A percentile compares a stretch with the other conserved stretches of the same genome.
Conservation (phyloP, 176 grass and related monocot genomes). For the Hyparrhenia diplandra region DNA sequence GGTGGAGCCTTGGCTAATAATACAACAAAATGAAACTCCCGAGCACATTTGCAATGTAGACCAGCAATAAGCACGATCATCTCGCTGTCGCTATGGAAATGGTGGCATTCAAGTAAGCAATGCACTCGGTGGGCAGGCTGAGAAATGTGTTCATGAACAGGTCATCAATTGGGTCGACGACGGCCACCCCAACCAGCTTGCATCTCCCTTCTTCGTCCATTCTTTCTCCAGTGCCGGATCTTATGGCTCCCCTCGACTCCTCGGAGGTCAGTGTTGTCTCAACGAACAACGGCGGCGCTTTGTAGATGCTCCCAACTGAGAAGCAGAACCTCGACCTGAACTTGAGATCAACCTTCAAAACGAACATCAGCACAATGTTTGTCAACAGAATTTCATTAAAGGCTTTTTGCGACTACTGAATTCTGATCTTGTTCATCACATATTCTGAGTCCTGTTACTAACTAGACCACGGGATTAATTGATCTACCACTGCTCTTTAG, state of each 20-base stretch:
- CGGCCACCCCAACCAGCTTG: conserved; percentile 72
- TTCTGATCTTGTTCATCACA: not conserved
- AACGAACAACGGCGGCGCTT: conserved; percentile 68
- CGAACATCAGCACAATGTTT: not conserved
- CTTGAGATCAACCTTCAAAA: conserved; percentile 68
- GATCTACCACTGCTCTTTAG: not conserved
- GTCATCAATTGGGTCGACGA: conserved; percentile 64
- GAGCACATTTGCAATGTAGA: not conserved
- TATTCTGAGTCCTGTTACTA: not conserved
- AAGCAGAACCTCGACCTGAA: conserved; percentile 87
- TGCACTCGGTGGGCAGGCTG: conserved; percentile 74
- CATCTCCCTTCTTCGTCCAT: conserved; percentile 57
- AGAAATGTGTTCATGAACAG: conserved; percentile 78
- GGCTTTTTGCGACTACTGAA: too few relatives aligned
- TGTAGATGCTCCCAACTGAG: conserved; percentile 76
- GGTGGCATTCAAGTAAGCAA: conserved; percentile 67
- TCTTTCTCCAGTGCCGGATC: conserved; percentile 51
- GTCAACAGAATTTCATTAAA: not conserved
- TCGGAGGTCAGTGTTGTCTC: conserved; percentile 87
- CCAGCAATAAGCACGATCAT: not conserved
- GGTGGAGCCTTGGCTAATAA: not conserved
- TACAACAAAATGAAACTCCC: not conserved
- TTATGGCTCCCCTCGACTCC: conserved; percentile 55
- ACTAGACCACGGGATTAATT: not conserved
- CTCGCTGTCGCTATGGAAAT: conserved; percentile 38